Evolutionary conservation across 169 alveolate genomes (phyloP).

Genomic region (Cryptosporidium sp.): DNA sequence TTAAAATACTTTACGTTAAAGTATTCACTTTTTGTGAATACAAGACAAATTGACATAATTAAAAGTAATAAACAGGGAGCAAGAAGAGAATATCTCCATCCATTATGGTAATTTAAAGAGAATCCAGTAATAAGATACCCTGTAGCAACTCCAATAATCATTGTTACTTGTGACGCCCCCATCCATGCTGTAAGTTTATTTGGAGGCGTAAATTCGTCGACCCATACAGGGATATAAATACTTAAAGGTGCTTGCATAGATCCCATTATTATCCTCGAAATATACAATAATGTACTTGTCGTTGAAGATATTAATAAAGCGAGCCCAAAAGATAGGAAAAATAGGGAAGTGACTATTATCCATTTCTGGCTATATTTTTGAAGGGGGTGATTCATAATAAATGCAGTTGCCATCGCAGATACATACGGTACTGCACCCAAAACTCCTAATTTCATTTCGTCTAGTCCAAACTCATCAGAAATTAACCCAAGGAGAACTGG

Average conservation of each 20-base stretch:
- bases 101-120: slow-evolving; percentile 46
- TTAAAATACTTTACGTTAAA: slow-evolving; percentile 41
- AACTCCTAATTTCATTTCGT: slow-evolving; percentile 57
- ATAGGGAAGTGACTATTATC: slow-evolving; percentile 51
- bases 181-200: slow-evolving; percentile 69
- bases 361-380: slow-evolving; percentile 73
- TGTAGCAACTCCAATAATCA: slow-evolving; percentile 69
- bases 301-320: slow-evolving; percentile 50
- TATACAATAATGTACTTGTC: slow-evolving; percentile 40
- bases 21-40: slow-evolving; percentile 60
- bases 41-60: slow-evolving; percentile 46
- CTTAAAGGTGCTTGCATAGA: slow-evolving; percentile 76
- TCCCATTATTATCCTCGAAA: slow-evolving; percentile 72
- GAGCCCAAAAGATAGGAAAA: slow-evolving; percentile 53
- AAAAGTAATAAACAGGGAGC: slow-evolving; percentile 60
- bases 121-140: slow-evolving; percentile 72
- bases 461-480: slow-evolving; percentile 64
- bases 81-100: slow-evolving; percentile 68
- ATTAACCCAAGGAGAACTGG: slow-evolving; percentile 74
- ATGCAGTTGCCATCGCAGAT: slow-evolving; percentile 74
- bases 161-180: slow-evolving; percentile 74
- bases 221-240: slow-evolving; percentile 72
- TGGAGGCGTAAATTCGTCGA: slow-evolving; percentile 75
- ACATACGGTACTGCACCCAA: slow-evolving; percentile 74
- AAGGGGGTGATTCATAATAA: slow-evolving; percentile 61